Evolutionary conservation across 148 eudicot genomes (phyloP), one percentile per base, ranked within the genome.

Genomic region (Pharnaceum exiguum): DNA sequence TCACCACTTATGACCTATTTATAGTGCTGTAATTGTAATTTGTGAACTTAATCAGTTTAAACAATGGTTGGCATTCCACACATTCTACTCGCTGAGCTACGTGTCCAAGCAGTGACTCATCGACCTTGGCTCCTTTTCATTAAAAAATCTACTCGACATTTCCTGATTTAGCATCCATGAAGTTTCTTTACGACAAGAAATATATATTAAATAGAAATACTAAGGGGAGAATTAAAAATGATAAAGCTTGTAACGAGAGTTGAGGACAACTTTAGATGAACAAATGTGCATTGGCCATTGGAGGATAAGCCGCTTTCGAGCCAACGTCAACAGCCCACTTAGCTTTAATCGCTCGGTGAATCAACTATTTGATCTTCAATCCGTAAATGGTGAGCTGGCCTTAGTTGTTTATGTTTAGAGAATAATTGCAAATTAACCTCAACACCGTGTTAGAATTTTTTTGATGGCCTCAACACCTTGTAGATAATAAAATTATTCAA

Each of bases 1-100:
- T 72, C 77, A 65, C n/a, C n/a, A n/a, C n/a, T n/a, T n/a, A n/a
- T 40, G 62, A 76, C 79, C 87, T 66, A 75, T 60, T 75, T 33
- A 62, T 72, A 51, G 75, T 66, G 65, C 65, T 63, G 55, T 55
- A 32, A 28, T 19, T 47, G 57, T 75, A 65, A 46, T 22, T 32
- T 68, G 61, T 63, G 53, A 30, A 18, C 36, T 54, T 53, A 37
- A 27, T 31, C 74, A 64, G 71, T 46, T 71, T 28, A 74, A 55
- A 30, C 38, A 59, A 32, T 26, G 31, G 48, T 65, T 11, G 32
- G 25, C 65, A 68, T 71, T 57, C 47, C 53, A 31, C 22, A 68
- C 22, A 31, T 50, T 23, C 9, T 29, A 54, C 35, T 31, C 7
- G 19, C 31, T 24, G 2, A 8, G 29, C 50, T 77, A 81, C 73